phyloP scores from a whole-genome alignment of 73 alveolate genomes.

The Paramecium sexaurelia region DNA sequence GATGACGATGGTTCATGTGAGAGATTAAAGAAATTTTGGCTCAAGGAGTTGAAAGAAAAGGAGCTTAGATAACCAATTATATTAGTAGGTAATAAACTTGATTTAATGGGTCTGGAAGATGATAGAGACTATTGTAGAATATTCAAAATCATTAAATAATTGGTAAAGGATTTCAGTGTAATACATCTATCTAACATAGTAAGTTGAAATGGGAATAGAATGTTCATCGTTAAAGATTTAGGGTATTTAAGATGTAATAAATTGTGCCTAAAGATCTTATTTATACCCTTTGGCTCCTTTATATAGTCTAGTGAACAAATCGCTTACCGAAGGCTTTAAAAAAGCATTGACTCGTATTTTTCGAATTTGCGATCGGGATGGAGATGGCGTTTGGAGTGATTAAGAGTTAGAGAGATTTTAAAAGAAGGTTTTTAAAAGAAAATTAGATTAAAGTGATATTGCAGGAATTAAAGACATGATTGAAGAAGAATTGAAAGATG shows the following conservation, averaged over 20 bases:
- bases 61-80: conserved; percentile 1
- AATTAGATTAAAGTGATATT: conserved; percentile 39
- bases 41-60: background rate
- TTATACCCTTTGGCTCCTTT: conserved; percentile 65
- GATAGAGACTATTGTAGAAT: background rate
- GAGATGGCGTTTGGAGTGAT: conserved; percentile 65
- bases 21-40: conserved; percentile 7
- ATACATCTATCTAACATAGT: background rate
- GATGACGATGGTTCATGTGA: background rate
- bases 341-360: conserved; percentile 64
- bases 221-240: conserved; percentile 36
- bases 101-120: background rate
- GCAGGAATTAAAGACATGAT: conserved; percentile 62
- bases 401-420: conserved; percentile 56
- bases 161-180: conserved; percentile 33
- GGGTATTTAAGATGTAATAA: conserved; percentile 54
- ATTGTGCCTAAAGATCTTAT: conserved; percentile 66
- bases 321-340: conserved; percentile 42
- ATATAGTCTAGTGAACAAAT: conserved; percentile 7
- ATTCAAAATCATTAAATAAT: conserved; percentile 6
- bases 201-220: conserved; percentile 68
- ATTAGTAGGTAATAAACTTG: conserved; percentile 46
- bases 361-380: conserved; percentile 62
- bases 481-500: conserved; percentile 54
- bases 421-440: conserved; percentile 46